Percentiles rank a stretch among this genome's conserved stretches.
phyloP scores from a whole-genome alignment of 257 asterid species.

The Schizonepeta tenuifolia region DNA sequence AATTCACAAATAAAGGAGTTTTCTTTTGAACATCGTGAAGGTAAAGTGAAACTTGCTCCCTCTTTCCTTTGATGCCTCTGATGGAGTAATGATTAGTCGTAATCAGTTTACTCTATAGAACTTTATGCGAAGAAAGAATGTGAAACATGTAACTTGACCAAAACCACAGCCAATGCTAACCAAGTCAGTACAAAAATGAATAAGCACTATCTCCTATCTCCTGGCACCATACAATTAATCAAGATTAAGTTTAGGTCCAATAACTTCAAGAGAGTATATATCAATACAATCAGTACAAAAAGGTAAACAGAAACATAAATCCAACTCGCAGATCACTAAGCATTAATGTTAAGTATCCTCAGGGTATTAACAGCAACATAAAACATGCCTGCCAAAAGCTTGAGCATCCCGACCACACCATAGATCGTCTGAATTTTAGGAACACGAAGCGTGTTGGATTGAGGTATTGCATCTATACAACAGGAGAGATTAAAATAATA shows the following conservation, averaged over 20 bases:
- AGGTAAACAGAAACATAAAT: constrained; percentile 14
- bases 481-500: constrained; percentile 7
- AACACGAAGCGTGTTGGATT: constrained; percentile 71
- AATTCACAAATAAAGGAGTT: not conserved
- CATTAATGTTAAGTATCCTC: not conserved
- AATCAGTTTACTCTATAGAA: constrained; percentile 4
- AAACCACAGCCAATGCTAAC: constrained; percentile 8
- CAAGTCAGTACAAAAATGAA: not conserved
- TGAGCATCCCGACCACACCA: constrained; percentile 87
- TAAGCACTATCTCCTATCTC: constrained; percentile 6
- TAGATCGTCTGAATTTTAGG: constrained; percentile 79
- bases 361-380: constrained; percentile 6
- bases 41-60: constrained; percentile 19
- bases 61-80: constrained; percentile 6
- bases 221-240: constrained; percentile 17
- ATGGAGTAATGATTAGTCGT: constrained; percentile 4
- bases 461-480: constrained; percentile 73
- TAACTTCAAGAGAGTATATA: constrained; percentile 3
- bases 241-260: constrained; percentile 9
- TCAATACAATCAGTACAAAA: not conserved
- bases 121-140: not conserved
- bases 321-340: not conserved
- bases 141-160: not conserved
- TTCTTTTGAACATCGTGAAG: constrained; percentile 4
- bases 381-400: constrained; percentile 83